Conservation (phyloP, 2,329 filamentous ascomycete species). For the Trichoderma pleuroti region DNA sequence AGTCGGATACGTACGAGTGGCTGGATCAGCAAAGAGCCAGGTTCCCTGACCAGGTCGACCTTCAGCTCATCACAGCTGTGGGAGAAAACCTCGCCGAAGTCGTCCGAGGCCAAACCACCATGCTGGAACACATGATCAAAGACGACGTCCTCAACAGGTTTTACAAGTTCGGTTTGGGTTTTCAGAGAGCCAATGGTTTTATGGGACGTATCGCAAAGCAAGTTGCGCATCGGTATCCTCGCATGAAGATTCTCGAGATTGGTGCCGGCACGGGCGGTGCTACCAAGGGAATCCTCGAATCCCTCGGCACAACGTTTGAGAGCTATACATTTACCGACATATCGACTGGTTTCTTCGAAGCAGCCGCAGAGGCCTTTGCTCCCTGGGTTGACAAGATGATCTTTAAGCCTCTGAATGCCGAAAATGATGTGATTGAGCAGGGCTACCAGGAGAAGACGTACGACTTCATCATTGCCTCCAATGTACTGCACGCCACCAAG, state of each 20-base stretch:
- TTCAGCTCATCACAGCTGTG: not conserved
- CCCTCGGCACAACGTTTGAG: slow-evolving; percentile 29
- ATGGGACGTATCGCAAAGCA: not conserved
- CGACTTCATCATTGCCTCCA: slow-evolving; percentile 37
- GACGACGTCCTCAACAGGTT: slow-evolving; percentile 30
- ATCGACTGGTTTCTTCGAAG: slow-evolving; percentile 37
- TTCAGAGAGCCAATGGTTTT: not conserved
- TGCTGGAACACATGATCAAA: slow-evolving; percentile 37
- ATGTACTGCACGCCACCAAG: slow-evolving; percentile 23
- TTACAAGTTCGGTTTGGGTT: not conserved
- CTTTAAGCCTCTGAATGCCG: slow-evolving; percentile 21
- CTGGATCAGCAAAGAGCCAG: not conserved
- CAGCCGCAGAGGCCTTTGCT: slow-evolving; percentile 30
- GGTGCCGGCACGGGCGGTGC: slow-evolving; percentile 44
- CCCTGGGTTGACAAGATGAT: slow-evolving; percentile 18
- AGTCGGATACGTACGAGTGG: not conserved
- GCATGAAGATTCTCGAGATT: slow-evolving; percentile 38
- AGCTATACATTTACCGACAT: slow-evolving; percentile 45
- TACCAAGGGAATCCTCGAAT: slow-evolving; percentile 35
- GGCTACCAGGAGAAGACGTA: slow-evolving; percentile 30
- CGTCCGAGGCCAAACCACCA: slow-evolving; percentile 32
- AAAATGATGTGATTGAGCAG: slow-evolving; percentile 23
- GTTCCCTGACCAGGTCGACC: not conserved
- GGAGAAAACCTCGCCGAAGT: slow-evolving; percentile 34
- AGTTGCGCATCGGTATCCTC: slow-evolving; percentile 39